A percentile compares a stretch with the other conserved stretches of the same genome.
Evolutionary conservation across 164 flowering plant genomes (phyloP).

Genomic region (Paratinospora sagittata): DNA sequence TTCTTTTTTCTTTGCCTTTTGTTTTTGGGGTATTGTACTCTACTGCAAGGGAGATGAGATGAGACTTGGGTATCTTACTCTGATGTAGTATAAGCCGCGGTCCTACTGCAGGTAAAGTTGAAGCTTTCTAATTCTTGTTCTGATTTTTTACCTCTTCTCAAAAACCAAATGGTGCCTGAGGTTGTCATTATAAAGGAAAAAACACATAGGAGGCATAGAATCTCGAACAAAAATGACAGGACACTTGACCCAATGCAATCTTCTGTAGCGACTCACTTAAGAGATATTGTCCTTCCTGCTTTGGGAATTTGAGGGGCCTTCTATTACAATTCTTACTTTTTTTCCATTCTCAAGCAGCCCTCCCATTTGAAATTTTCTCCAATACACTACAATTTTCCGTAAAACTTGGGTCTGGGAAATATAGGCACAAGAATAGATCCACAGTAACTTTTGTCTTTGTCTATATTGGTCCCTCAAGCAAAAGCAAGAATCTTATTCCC

Average conservation of each 20-base stretch:
- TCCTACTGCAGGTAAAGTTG: background rate
- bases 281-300: conserved; percentile 51
- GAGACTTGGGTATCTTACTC: background rate
- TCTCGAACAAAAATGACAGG: conserved; percentile 36
- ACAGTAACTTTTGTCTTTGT: conserved; percentile 25
- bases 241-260: conserved; percentile 46
- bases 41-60: too few relatives aligned
- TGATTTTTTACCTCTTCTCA: conserved; percentile 23
- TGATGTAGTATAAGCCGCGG: background rate
- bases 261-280: conserved; percentile 49
- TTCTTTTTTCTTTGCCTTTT: too few relatives aligned
- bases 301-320: too few relatives aligned
- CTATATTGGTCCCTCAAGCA: conserved; percentile 33
- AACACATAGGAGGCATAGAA: conserved; percentile 38
- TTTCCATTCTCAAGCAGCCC: conserved; percentile 32
- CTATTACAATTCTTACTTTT: too few relatives aligned
- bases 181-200: conserved; percentile 43
- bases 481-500: conserved; percentile 62
- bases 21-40: too few relatives aligned
- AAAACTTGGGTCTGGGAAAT: conserved; percentile 41
- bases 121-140: conserved; percentile 8
- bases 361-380: conserved; percentile 16
- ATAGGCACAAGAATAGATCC: conserved; percentile 69
- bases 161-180: conserved; percentile 18
- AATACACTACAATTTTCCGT: conserved; percentile 21